phyloP scores from a whole-genome alignment of 1,284 basidiomycete species.

The Boletellus sp. region DNA sequence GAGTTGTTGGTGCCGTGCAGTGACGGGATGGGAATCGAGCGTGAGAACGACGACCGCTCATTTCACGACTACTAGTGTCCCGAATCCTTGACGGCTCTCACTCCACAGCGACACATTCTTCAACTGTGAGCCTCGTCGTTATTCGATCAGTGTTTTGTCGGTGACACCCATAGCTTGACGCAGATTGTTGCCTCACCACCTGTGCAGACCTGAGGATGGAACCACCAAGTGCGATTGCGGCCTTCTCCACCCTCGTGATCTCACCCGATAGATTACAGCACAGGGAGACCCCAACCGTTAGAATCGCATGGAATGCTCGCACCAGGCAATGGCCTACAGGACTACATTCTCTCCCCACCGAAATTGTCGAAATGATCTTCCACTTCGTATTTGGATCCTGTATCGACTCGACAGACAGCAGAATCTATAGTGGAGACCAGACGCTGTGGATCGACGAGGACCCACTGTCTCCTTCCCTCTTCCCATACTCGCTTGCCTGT shows the following conservation, averaged over 20 bases:
- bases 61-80: too few species aligned
- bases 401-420: not conserved
- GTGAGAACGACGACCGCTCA: too few species aligned
- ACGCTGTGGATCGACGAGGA: slow-evolving; percentile 9
- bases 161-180: not conserved
- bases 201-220: not conserved
- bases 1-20: too few species aligned
- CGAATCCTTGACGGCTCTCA: too few species aligned
- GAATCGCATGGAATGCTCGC: not conserved
- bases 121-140: not conserved
- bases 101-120: too few species aligned
- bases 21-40: too few species aligned
- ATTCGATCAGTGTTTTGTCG: not conserved
- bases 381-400: slow-evolving; percentile 9
- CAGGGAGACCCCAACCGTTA: too few species aligned
- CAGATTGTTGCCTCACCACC: not conserved
- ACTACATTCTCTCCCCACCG: slow-evolving; percentile 7
- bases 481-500: slow-evolving; percentile 12
- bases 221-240: slow-evolving; percentile 5
- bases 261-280: not conserved
- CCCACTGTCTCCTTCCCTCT: slow-evolving; percentile 11
- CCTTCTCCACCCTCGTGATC: slow-evolving; percentile 7
- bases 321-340: not conserved
- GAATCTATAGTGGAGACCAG: not conserved
- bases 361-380: slow-evolving; percentile 13